phyloP scores from a whole-genome alignment of 805 yeast species.

The Candida yuanshanica region DNA sequence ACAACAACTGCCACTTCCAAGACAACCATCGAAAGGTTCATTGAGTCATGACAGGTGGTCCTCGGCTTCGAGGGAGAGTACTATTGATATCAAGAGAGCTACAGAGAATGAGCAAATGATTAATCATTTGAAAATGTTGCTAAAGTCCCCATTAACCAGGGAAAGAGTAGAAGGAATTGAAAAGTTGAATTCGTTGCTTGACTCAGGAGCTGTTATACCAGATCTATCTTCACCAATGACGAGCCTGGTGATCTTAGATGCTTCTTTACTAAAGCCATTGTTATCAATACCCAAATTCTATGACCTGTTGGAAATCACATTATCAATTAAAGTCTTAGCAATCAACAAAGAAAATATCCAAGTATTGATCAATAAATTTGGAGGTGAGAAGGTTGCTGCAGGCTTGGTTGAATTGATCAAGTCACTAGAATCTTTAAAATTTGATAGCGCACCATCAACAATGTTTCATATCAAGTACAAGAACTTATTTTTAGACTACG shows the following conservation, averaged over 20 bases:
- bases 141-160: slow-evolving; percentile 20
- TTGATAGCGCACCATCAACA: slow-evolving; percentile 22
- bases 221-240: slow-evolving; percentile 17
- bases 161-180: slow-evolving; percentile 22
- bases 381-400: slow-evolving; percentile 6
- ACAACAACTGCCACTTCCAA: slow-evolving; percentile 11
- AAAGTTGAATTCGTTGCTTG: slow-evolving; percentile 5
- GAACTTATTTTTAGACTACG: slow-evolving; percentile 14
- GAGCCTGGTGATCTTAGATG: slow-evolving; percentile 21
- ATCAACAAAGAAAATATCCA: slow-evolving; percentile 23
- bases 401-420: slow-evolving; percentile 16
- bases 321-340: slow-evolving; percentile 27
- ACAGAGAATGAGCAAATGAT: slow-evolving; percentile 1
- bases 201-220: background rate
- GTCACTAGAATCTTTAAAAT: slow-evolving; percentile 14
- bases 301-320: slow-evolving; percentile 21
- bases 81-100: background rate
- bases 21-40: slow-evolving; percentile 16
- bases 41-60: slow-evolving; percentile 5
- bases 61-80: slow-evolving; percentile 1
- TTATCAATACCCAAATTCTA: slow-evolving; percentile 23
- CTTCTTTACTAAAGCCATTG: slow-evolving; percentile 26
- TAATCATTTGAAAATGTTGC: slow-evolving; percentile 5
- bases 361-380: slow-evolving; percentile 13
- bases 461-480: slow-evolving; percentile 23